Conservation (phyloP, 805 yeast species). For the Jamesozyma spencerorum region DNA sequence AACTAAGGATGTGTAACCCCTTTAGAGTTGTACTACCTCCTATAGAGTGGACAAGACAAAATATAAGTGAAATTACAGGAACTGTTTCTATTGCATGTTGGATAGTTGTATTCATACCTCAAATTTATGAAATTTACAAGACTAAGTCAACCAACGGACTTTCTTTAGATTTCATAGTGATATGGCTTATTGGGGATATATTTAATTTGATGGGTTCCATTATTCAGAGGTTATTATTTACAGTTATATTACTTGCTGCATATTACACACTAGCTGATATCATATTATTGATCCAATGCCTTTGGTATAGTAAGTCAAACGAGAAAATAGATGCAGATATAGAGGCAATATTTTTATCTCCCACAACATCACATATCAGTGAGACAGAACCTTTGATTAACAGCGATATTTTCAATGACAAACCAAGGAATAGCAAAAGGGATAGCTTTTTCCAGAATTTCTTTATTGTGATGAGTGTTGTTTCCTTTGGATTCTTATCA, state of each 20-base stretch:
- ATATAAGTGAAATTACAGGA: slow-evolving; percentile 60
- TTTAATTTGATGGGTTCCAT: slow-evolving; percentile 89
- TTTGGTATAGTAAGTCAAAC: slow-evolving; percentile 55
- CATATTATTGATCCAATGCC: slow-evolving; percentile 73
- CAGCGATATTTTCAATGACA: too few relatives aligned
- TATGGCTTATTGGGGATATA: slow-evolving; percentile 91
- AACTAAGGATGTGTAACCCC: not conserved
- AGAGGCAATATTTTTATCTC: slow-evolving; percentile 2
- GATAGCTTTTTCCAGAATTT: slow-evolving; percentile 25
- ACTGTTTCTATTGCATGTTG: slow-evolving; percentile 94
- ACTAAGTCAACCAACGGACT: slow-evolving; percentile 85
- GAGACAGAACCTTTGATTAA: slow-evolving; percentile 2
- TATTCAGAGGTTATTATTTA: slow-evolving; percentile 81
- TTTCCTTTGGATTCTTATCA: slow-evolving; percentile 71
- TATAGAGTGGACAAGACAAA: slow-evolving; percentile 53
- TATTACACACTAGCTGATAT: slow-evolving; percentile 90
- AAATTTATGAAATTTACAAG: slow-evolving; percentile 81
- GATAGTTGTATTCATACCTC: slow-evolving; percentile 97
- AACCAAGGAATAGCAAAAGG: too few relatives aligned
- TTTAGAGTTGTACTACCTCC: slow-evolving; percentile 27
- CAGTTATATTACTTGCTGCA: slow-evolving; percentile 86
- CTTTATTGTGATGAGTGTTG: slow-evolving; percentile 55
- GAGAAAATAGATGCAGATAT: slow-evolving; percentile 33
- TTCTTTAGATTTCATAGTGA: slow-evolving; percentile 71
- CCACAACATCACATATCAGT: slow-evolving; percentile 3